Percentiles rank a stretch among this genome's conserved stretches.
These are phyloP conservation scores for Fraxinus americana DNA, from an alignment of 257 asterid species.

Conservation along the genomic window DNA sequence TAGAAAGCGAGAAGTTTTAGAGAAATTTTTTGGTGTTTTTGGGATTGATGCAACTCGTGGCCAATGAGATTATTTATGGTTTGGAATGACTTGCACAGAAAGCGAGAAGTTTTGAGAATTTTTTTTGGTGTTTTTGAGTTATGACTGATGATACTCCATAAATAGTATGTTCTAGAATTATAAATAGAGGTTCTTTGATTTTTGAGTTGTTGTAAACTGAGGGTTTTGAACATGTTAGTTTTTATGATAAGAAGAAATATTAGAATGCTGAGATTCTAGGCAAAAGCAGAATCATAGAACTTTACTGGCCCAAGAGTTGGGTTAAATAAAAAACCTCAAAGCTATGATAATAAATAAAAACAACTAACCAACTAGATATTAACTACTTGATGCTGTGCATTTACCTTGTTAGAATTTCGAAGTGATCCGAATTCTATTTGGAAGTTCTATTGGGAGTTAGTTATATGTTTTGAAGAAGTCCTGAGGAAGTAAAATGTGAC, in stretches of 20 bases:
- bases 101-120: background rate
- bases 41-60: background rate
- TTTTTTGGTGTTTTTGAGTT: background rate
- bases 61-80: background rate
- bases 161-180: background rate
- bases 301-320: background rate
- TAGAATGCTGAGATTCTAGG: background rate
- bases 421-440: too few relatives aligned
- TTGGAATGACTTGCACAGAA: background rate
- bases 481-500: too few relatives aligned
- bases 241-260: background rate
- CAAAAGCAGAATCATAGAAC: background rate
- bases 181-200: background rate
- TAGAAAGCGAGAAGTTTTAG: too few relatives aligned
- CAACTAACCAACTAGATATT: too few relatives aligned
- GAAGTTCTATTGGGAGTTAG: too few relatives aligned
- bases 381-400: background rate
- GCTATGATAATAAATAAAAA: too few relatives aligned
- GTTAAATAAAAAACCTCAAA: background rate
- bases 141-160: background rate
- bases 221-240: background rate
- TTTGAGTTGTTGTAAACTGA: background rate
- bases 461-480: too few relatives aligned
- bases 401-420: too few relatives aligned
- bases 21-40: background rate